Base-by-base conservation (phyloP, 768 basidiomycete genomes). In the Russula brevipes region DNA sequence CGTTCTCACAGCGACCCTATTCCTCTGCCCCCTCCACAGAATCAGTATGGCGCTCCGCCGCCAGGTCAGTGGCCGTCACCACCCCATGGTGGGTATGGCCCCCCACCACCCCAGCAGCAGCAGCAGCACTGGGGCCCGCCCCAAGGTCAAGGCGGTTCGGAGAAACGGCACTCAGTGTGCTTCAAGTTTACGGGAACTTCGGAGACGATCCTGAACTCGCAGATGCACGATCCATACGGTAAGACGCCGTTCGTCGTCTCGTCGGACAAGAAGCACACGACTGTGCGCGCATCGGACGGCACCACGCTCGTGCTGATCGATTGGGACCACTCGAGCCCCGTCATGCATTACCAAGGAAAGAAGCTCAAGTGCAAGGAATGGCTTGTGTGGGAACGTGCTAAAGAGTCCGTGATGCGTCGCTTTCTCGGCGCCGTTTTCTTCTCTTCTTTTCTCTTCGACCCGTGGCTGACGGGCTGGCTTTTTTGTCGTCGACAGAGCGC, bases 321-420 rank as follows among this genome's bases (percentile, higher is more conserved):
- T 17, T 66, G 65, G 65, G 53, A 63, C 33, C 62, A 66, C 45
- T 52, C 54, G 41, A 38, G 12, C 35, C 65, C 61, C 3, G 16
- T 46, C 5, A 44, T 66, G 45, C 56, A 57, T 24, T 59, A 59
- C 51, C 42, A 19, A 4, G 61, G 51, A 33, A 63, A 66, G 47
- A 44, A 44, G 6, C 36, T 54, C 9, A 58, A 54, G 57, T 35
- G n/a, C 10, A 66, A 50, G 44, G 61, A 63, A 33, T 66, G 65
- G 65, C 47, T 66, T 17, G 24, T 24, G n/a, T 57, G n/a, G 47
- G 16, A 58, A 7, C 30, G n/a, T 9, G 24, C 45, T 4, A 42
- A 41, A 42, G 6, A 50, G 65, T 59, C 39, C 53, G 57, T 50
- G 4, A 24, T 47, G 17, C 9, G 4, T 17, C 19, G 5, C 6